phyloP scores from a whole-genome alignment of 2,329 filamentous ascomycete species.

The Neurospora sp. region DNA sequence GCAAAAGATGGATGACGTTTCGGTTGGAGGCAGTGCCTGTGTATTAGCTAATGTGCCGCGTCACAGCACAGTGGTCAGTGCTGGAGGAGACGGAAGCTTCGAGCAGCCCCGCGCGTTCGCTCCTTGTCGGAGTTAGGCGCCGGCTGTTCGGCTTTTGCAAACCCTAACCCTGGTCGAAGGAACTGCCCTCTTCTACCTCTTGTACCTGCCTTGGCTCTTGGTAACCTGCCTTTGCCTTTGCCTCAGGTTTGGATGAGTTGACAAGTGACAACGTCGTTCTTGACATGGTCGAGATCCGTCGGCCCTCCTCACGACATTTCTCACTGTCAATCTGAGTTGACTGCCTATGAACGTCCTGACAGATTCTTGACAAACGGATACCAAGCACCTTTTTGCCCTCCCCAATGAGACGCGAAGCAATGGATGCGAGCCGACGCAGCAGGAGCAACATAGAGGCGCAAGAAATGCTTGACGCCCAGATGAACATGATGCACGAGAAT shows the following conservation, averaged over 20 bases:
- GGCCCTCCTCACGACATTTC: background rate
- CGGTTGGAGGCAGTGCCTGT: background rate
- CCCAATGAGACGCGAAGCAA: background rate
- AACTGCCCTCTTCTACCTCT: background rate
- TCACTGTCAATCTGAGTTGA: background rate
- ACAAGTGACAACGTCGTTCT: background rate
- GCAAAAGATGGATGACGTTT: slow-evolving; percentile 14
- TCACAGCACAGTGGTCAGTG: background rate
- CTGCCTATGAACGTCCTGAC: background rate
- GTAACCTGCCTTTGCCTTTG: background rate
- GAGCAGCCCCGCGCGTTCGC: slow-evolving; percentile 3
- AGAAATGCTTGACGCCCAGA: background rate
- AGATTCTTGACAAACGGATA: background rate
- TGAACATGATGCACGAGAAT: background rate
- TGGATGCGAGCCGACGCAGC: background rate
- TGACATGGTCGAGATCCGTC: background rate
- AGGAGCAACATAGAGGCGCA: background rate
- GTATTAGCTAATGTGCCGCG: slow-evolving; percentile 5
- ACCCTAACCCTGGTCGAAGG: slow-evolving; percentile 4
- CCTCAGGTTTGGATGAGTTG: background rate
- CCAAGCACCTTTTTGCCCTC: background rate
- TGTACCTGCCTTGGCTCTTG: background rate
- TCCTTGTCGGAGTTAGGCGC: background rate
- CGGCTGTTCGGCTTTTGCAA: background rate
- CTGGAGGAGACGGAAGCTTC: slow-evolving; percentile 4